Evolutionary conservation across 441 rosid genomes (phyloP), one percentile per base, ranked within the genome.

Genomic region (Lepidium campestre): DNA sequence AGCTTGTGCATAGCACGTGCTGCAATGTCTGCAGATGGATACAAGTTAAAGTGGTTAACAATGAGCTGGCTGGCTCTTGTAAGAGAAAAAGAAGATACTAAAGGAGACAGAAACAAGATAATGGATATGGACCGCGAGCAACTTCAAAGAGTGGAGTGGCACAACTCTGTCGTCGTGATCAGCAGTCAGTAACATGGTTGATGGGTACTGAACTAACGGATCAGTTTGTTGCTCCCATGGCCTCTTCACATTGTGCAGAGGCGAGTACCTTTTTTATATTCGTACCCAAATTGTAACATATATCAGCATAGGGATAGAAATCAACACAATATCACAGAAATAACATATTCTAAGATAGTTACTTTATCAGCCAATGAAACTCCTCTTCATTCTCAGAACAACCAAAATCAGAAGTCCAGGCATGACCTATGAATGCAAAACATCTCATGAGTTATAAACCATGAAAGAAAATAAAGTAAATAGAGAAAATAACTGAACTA

Each of bases 81-180:
- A 1, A 41, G 47, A 19, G 8, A 15, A 44, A 11, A 10, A n/a
- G 1, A 4, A 48, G 32, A 39, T 4, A 59, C 2, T 10, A 34
- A 41, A 39, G 29, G 36, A 3, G 31, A 32, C 20, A 47, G 18
- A 27, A 8, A 14, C 36, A 4, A 62, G 0, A 15, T 11, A 46
- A 15, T 48, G 25, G n/a, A 54, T 41, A 79, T 93, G 70, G 52
- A 91, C 99, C 53, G 97, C 96, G 71, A 93, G 81, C 57, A 89
- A 74, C 79, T 94, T 94, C 50, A 94, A 78, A 0, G 99, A 77
- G 80, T 94, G 99, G 36, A 87, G 77, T 18, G 99, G 96, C 44
- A 93, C 99, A 48, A 93, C 99, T 57, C 99, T 85, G 72, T 93
- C 97, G 40, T 93, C 99, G 35, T 91, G 97, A 74, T 93, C 99